Base-by-base conservation (phyloP, 176 grass and related monocot species). In the Ananas comosus region DNA sequence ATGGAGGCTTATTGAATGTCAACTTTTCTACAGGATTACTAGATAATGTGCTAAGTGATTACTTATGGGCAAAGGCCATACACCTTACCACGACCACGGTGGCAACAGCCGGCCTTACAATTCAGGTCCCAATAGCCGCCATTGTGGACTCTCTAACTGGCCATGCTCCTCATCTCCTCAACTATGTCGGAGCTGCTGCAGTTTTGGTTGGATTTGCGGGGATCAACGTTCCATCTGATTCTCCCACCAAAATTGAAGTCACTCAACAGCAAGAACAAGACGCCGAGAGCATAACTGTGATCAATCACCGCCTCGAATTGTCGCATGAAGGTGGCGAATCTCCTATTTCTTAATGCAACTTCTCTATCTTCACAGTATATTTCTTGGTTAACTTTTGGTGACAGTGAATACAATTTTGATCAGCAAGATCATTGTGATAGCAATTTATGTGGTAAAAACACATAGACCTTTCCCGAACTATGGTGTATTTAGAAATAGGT, bases 1-100 rank as follows among this genome's bases (percentile, higher is more conserved):
- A 7, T 6, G 33, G 33, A 42, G 33, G 33, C 33, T 64, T 22
- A 53, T 64, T 29, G 51, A 56, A 12, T 84, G 12, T 52, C 13
- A 12, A 9, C 12, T 83, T 70, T 56, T 74, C 51, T 80, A 11
- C 63, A 99, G 94, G 94, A 72, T 87, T 99, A 66, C 65, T 99
- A 73, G 94, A 99, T 71, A 99, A 99, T 80, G 94, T 99, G 64
- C 63, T 93, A 69, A 99, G 94, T 8, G 94, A 99, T 50, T 99
- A 88, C 79, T 73, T 99, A 52, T 99, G 94, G 94, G 90, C 85
- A 58, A 93, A 99, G 76, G 94, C 89, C 17, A 93, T 90, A 18
- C 85, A 80, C 50, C 81, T 99, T 73, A 99, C 94, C 16, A 93
- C 94, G 53, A 99, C 94, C 33, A 99, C 90, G n/a, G 90, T 99